Conservation (phyloP, 2,329 filamentous ascomycete species). For the Onygenales sp. region DNA sequence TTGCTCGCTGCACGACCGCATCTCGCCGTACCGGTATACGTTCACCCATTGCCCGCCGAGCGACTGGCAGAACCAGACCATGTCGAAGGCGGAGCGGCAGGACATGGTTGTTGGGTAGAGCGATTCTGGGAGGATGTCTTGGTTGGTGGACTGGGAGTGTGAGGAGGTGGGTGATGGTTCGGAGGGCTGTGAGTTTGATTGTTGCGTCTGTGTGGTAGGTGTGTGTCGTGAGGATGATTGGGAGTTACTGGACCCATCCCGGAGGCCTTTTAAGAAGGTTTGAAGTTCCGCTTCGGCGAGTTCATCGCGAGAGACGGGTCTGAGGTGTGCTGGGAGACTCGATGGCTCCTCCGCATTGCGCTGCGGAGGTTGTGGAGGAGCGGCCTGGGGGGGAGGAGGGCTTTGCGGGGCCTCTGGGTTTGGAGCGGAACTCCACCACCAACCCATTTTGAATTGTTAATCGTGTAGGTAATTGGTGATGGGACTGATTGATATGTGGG, state of each 20-base stretch:
- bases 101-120: conserved; percentile 75
- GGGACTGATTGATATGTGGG: not conserved
- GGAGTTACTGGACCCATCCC: conserved; percentile 15
- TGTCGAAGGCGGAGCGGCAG: conserved; percentile 83
- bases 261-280: conserved; percentile 31
- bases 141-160: conserved; percentile 10
- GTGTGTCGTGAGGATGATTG: conserved; percentile 21
- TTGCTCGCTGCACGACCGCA: conserved; percentile 69
- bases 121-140: conserved; percentile 50
- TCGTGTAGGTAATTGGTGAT: not conserved
- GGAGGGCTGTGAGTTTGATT: conserved; percentile 2
- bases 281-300: conserved; percentile 47
- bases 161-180: conserved; percentile 8
- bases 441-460: conserved; percentile 31
- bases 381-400: conserved; percentile 7
- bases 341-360: conserved; percentile 10
- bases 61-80: conserved; percentile 87
- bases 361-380: conserved; percentile 5
- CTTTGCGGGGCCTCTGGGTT: conserved; percentile 5
- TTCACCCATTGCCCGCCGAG: conserved; percentile 85
- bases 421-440: conserved; percentile 32
- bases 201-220: conserved; percentile 2
- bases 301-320: conserved; percentile 33
- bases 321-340: conserved; percentile 14
- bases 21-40: conserved; percentile 74